Evolutionary conservation across 169 alveolate genomes (phyloP), one percentile per base, ranked within the genome.

Genomic region (Plasmodium cynomolgi): DNA sequence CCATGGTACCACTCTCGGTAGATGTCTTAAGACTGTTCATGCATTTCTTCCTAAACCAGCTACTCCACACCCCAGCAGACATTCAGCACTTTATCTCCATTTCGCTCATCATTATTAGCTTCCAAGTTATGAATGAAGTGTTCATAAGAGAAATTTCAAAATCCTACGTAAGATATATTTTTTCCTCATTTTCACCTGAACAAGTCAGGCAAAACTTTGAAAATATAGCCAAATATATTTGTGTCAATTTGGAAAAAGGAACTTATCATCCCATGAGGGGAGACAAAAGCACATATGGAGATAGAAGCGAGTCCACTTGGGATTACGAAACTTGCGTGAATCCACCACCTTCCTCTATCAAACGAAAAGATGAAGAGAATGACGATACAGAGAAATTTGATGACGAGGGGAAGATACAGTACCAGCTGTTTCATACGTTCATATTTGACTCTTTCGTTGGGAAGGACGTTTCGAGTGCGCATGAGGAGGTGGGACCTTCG

Each of bases 91-190:
- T 86, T 54, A 86, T 86, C 17, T 86, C 84, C n/a, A 86, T 86
- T 54, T 86, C 93, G 17, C 47, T 86, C 20, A 26, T 75, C 26
- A 86, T 86, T 75, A 77, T 86, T 3, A 41, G 86, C 81, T 77
- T 86, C 71, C 93, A 86, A 31, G 62, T 86, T 54, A 86, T 86
- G 93, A 86, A 86, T 86, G 93, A 86, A 56, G 68, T 86, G 23
- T 86, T 86, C 71, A 86, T 86, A 75, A 62, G 81, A 77, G 93
- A 86, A 47, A 86, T 86, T 7, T 86, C 93, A 3, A 86, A 86
- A 56, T 75, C 93, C 20, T 86, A 86, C 81, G 93, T 86, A 7
- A 68, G 85, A 0, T 86, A 77, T 20, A 77, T 86, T 33, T 86
- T 86, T 86, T 47, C 77, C 7, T 29, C 62, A 37, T 23, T 71